Percentiles rank a stretch among this genome's conserved stretches.
These are phyloP conservation scores for Blastocystis sp. DNA, from an alignment of 352 stramenopile species.

Conservation along the genomic window DNA sequence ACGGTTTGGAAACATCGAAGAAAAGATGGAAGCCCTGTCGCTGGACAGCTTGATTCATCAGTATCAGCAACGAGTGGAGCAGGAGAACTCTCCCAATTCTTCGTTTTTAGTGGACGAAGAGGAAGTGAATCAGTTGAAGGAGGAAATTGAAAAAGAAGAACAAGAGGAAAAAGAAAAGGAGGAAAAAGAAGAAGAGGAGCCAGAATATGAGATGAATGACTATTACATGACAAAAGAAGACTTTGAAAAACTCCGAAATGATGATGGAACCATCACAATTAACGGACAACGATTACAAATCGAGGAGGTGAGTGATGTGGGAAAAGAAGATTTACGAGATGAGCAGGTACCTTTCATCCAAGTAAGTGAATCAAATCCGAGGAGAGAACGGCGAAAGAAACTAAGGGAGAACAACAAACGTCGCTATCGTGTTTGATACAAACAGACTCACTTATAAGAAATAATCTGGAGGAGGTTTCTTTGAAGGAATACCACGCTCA, in stretches of 20 bases:
- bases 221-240: slow-evolving; percentile 52
- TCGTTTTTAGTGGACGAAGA: background rate
- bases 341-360: slow-evolving; percentile 33
- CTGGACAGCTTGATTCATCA: background rate
- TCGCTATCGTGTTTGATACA: background rate
- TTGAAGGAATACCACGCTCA: slow-evolving; percentile 43
- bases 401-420: background rate
- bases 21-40: slow-evolving; percentile 38
- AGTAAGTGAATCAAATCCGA: background rate
- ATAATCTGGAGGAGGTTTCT: slow-evolving; percentile 61
- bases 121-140: background rate
- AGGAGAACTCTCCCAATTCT: background rate
- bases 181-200: background rate
- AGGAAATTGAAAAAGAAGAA: background rate
- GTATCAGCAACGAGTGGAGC: slow-evolving; percentile 6
- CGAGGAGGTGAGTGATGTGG: slow-evolving; percentile 10
- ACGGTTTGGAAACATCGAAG: slow-evolving; percentile 32
- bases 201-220: slow-evolving; percentile 12
- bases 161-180: background rate
- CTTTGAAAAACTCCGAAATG: background rate
- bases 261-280: slow-evolving; percentile 46
- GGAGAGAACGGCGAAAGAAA: background rate
- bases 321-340: background rate
- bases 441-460: slow-evolving; percentile 32
- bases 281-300: background rate